These are phyloP conservation scores for Triticum monococcum DNA, from an alignment of 176 grass and related monocot species.

Conservation along the genomic window DNA sequence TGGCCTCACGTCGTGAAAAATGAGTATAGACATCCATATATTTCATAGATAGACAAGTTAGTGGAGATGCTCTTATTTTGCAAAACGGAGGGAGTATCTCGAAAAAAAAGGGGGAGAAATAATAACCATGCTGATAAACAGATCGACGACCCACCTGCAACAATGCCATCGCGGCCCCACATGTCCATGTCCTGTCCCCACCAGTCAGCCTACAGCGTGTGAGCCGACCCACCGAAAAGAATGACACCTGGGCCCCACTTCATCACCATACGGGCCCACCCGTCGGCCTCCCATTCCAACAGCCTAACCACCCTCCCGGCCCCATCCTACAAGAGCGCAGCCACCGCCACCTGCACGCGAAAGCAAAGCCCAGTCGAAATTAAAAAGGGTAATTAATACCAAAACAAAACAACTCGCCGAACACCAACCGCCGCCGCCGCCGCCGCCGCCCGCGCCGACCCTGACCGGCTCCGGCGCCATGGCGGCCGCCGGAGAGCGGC, in stretches of 20 bases:
- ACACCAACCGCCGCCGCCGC: background rate
- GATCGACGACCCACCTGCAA: no score
- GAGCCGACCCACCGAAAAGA: background rate
- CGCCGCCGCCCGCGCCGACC: background rate
- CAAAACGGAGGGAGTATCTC: no score
- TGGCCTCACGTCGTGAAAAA: no score
- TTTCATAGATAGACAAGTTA: no score
- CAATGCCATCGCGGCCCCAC: no score
- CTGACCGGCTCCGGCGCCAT: slow-evolving; percentile 26
- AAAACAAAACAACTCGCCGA: background rate
- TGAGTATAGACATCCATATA: no score
- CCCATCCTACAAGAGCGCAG: background rate
- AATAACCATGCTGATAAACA: no score
- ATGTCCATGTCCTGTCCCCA: no score
- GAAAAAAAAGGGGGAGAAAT: no score
- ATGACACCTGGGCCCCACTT: background rate
- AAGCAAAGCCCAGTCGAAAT: slow-evolving; percentile 22
- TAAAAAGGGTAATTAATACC: background rate
- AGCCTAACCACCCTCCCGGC: background rate
- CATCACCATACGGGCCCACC: slow-evolving; percentile 6
- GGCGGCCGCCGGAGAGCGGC: background rate
- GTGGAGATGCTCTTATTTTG: no score
- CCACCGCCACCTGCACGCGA: background rate
- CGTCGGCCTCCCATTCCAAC: background rate
- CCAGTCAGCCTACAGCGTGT: background rate